These are phyloP conservation scores for Melianthus villosus DNA, from an alignment of 441 rosid genomes.

Conservation along the genomic window DNA sequence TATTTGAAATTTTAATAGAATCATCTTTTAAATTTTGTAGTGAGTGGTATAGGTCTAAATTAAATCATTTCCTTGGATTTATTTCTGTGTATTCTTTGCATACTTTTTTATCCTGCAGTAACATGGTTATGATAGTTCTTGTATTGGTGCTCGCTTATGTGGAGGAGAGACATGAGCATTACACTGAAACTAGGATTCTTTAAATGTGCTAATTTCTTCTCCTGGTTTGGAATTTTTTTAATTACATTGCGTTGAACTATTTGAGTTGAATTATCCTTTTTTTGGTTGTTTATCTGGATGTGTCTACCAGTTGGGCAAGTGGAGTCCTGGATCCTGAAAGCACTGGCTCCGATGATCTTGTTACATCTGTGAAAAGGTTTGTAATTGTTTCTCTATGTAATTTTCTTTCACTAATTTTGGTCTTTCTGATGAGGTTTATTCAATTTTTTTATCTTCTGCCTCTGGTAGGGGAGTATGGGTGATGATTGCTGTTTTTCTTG, in stretches of 20 bases:
- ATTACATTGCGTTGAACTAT: neutral
- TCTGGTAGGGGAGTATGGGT: constrained; percentile 86
- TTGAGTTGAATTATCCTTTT: neutral
- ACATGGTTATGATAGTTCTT: neutral
- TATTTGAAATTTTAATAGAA: neutral
- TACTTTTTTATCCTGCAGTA: no score
- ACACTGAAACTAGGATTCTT: no score
- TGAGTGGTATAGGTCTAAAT: no score
- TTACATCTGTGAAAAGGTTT: constrained; percentile 87
- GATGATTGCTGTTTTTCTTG: constrained; percentile 94
- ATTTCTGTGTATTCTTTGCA: no score
- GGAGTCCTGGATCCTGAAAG: constrained; percentile 85
- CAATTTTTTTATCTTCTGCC: constrained; percentile 11
- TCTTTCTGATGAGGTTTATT: constrained; percentile 1
- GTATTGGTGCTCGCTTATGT: neutral
- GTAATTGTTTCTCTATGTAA: constrained; percentile 5
- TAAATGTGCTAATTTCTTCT: neutral
- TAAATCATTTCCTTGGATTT: no score
- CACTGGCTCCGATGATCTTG: constrained; percentile 43
- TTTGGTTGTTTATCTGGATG: constrained; percentile 2
- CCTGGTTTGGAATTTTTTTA: neutral
- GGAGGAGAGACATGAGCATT: neutral
- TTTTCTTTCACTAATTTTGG: neutral
- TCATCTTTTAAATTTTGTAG: no score
- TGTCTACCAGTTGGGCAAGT: constrained; percentile 68